These are phyloP conservation scores for Termitomyces sp. DNA, from an alignment of 768 basidiomycete species.

Conservation along the genomic window DNA sequence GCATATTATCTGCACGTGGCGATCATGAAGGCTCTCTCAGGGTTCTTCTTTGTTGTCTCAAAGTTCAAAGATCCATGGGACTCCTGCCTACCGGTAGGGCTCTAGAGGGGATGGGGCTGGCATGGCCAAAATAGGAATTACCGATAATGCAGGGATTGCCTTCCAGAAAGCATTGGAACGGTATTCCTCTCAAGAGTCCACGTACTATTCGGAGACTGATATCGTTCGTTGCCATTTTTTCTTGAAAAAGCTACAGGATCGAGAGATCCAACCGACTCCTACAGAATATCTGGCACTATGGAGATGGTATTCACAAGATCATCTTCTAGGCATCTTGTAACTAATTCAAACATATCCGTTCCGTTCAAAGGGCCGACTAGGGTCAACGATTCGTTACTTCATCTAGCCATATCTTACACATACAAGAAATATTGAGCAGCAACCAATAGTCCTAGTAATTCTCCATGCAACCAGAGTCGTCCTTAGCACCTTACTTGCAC, in stretches of 20 bases:
- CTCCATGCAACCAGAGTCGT: too few species aligned
- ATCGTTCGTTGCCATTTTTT: not conserved
- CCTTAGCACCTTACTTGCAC: too few species aligned
- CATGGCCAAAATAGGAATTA: not conserved
- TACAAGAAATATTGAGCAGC: too few species aligned
- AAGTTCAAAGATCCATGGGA: not conserved
- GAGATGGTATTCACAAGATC: not conserved
- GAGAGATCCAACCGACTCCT: not conserved
- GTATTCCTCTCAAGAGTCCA: not conserved
- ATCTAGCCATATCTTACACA: too few species aligned
- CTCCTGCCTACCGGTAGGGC: not conserved
- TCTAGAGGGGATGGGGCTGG: not conserved
- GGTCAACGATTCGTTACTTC: too few species aligned
- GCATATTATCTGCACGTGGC: not conserved
- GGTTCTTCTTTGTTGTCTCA: not conserved
- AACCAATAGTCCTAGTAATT: too few species aligned
- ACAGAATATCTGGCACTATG: not conserved
- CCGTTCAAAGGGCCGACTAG: too few species aligned
- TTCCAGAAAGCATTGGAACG: not conserved
- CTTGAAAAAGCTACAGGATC: not conserved
- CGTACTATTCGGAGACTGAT: not conserved
- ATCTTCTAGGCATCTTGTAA: not conserved
- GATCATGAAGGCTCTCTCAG: not conserved
- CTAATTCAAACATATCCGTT: not conserved
- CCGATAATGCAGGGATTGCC: not conserved